Percentiles rank a stretch among this genome's conserved stretches.
Conservation (phyloP, 306 rosid species). For the Morella rubra region DNA sequence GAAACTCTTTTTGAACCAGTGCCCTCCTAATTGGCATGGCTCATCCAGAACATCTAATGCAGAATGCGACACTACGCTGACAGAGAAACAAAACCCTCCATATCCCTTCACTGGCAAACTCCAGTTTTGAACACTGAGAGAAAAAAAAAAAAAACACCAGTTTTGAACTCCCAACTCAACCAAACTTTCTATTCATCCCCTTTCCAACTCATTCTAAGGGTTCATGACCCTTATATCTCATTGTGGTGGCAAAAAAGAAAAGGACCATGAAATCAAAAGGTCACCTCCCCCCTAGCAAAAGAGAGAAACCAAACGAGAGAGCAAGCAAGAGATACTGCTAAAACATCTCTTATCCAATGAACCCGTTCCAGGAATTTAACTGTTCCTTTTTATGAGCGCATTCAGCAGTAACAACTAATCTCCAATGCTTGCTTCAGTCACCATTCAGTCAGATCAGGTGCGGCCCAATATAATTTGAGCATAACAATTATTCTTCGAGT, state of each 20-base stretch:
- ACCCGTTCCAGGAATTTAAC: background rate
- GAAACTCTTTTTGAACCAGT: background rate
- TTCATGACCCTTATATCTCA: background rate
- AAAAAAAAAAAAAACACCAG: too few relatives aligned
- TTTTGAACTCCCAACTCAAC: background rate
- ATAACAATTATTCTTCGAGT: too few relatives aligned
- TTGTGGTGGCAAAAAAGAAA: background rate
- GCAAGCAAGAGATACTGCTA: background rate
- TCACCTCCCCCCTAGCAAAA: background rate
- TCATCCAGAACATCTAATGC: background rate
- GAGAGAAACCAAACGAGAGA: background rate
- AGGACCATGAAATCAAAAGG: background rate
- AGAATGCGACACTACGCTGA: background rate
- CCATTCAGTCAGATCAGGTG: background rate
- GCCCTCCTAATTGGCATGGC: background rate
- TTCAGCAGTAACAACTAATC: background rate
- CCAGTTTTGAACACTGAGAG: background rate
- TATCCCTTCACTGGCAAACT: background rate
- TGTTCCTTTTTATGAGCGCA: background rate
- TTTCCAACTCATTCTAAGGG: background rate
- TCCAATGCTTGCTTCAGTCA: background rate
- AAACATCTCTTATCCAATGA: background rate
- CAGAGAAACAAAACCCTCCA: background rate
- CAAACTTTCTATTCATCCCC: background rate
- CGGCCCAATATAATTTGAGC: too few relatives aligned